phyloP scores from a whole-genome alignment of 1,284 basidiomycete genomes.

The Leccinum variabile region DNA sequence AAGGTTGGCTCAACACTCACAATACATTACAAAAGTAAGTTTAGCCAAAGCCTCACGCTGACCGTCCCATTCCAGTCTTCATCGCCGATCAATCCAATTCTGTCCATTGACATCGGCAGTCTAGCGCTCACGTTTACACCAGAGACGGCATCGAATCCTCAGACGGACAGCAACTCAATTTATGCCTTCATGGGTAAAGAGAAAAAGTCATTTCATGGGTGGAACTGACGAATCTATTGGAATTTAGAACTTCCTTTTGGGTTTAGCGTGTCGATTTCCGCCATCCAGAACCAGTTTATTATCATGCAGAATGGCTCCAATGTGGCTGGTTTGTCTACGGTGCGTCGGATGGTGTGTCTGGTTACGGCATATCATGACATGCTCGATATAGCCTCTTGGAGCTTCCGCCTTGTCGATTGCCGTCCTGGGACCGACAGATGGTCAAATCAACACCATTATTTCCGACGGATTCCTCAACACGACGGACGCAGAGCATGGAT shows the following conservation, averaged over 20 bases:
- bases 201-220: background rate
- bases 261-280: conserved; percentile 63
- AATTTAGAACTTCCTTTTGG: conserved; percentile 70
- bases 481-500: conserved; percentile 48
- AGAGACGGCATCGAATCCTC: conserved; percentile 60
- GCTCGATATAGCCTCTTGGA: conserved; percentile 48
- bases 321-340: conserved; percentile 59
- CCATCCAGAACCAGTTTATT: conserved; percentile 68
- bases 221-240: conserved; percentile 3
- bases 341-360: conserved; percentile 30
- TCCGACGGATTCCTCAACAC: conserved; percentile 53
- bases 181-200: conserved; percentile 55
- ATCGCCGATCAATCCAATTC: conserved; percentile 64
- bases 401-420: conserved; percentile 57
- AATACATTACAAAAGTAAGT: background rate
- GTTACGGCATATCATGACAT: conserved; percentile 14
- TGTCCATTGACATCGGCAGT: conserved; percentile 62
- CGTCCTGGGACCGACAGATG: conserved; percentile 54
- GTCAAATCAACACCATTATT: conserved; percentile 68
- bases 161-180: conserved; percentile 57
- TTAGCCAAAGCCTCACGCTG: conserved; percentile 47
- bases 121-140: conserved; percentile 60
- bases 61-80: conserved; percentile 63
- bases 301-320: conserved; percentile 52
- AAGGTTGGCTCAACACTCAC: background rate